Percentiles rank a stretch among this genome's conserved stretches.
Conservation (phyloP, 1,284 basidiomycete genomes). For the Cystobasidium slooffiae region DNA sequence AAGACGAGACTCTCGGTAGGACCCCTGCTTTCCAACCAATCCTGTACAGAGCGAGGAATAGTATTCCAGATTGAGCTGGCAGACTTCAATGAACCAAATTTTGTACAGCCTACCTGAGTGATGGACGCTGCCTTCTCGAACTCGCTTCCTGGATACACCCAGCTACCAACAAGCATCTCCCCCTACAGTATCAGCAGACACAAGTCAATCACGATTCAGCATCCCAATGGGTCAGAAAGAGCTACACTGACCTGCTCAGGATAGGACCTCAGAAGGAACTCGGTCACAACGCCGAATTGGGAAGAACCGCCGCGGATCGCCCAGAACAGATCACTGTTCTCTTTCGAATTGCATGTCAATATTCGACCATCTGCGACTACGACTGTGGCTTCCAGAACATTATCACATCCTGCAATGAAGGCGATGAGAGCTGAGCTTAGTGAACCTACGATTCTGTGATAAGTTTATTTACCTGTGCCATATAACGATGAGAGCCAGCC, state of each 20-base stretch:
- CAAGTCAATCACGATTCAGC: background rate
- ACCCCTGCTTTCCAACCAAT: conserved; percentile 1
- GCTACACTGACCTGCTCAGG: conserved; percentile 5
- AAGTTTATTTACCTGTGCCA: conserved; percentile 30
- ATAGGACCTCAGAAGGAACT: conserved; percentile 2
- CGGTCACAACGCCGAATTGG: conserved; percentile 18
- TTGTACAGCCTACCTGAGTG: background rate
- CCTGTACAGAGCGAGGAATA: background rate
- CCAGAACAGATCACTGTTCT: conserved; percentile 53
- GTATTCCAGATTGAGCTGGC: background rate
- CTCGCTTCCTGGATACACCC: background rate
- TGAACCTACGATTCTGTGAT: background rate
- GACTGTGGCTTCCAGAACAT: conserved; percentile 49
- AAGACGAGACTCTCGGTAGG: conserved; percentile 5
- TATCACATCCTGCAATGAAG: conserved; percentile 46
- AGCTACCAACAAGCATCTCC: conserved; percentile 10
- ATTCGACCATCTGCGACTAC: conserved; percentile 53
- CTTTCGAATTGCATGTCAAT: conserved; percentile 45
- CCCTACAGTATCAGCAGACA: background rate
- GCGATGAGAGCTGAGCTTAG: background rate
- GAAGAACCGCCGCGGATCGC: conserved; percentile 48
- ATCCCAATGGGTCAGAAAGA: no score
- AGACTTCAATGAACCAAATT: background rate
- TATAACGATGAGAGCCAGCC: conserved; percentile 39
- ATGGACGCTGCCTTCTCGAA: conserved; percentile 9